phyloP scores from a whole-genome alignment of 345 rosid genomes.

The Dovyalis caffra region DNA sequence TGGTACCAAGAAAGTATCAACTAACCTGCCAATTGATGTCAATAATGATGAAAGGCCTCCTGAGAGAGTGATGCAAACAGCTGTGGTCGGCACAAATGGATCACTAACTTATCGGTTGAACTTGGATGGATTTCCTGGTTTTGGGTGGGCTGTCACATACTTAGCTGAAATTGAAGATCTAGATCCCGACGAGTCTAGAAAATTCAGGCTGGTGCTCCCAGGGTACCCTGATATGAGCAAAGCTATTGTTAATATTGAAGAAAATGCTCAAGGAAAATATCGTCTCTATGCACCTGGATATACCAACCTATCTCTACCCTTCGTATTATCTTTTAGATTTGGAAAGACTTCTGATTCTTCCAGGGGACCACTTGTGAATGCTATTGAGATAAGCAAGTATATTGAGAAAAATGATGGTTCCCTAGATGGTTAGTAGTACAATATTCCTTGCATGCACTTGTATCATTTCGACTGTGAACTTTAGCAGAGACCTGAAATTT shows the following conservation, averaged over 20 bases:
- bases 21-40: conserved; percentile 51
- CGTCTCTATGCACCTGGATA: conserved; percentile 87
- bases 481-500: background rate
- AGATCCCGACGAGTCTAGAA: conserved; percentile 64
- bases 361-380: conserved; percentile 90
- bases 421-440: conserved; percentile 56
- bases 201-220: conserved; percentile 79
- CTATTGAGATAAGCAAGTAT: conserved; percentile 83
- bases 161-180: conserved; percentile 92
- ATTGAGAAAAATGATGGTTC: conserved; percentile 74
- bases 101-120: conserved; percentile 80
- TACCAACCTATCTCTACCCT: conserved; percentile 73
- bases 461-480: background rate
- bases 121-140: conserved; percentile 90
- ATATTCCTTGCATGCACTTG: conserved; percentile 2
- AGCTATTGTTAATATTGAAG: conserved; percentile 77
- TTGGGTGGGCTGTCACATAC: conserved; percentile 85
- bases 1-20: conserved; percentile 77
- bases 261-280: conserved; percentile 78
- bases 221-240: conserved; percentile 71
- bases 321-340: conserved; percentile 74
- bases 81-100: conserved; percentile 96
- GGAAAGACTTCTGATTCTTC: conserved; percentile 81
- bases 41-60: conserved; percentile 60
- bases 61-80: conserved; percentile 96